Percentiles rank a stretch among this genome's conserved stretches.
These are phyloP conservation scores for Cudoniella acicularis DNA, from an alignment of 495 filamentous ascomycete species.

Conservation along the genomic window DNA sequence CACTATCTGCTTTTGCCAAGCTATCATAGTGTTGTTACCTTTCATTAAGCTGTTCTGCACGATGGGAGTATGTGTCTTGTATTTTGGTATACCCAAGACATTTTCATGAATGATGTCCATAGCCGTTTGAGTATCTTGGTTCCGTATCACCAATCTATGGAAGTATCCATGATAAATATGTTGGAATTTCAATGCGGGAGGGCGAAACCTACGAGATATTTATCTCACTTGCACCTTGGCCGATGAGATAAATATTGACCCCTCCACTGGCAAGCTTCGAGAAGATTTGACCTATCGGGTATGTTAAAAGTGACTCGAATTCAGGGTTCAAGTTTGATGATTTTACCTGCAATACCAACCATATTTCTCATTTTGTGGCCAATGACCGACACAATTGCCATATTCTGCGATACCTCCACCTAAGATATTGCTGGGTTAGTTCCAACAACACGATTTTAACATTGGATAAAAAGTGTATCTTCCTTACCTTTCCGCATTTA, in stretches of 20 bases:
- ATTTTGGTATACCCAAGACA: slow-evolving; percentile 37
- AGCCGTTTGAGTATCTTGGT: slow-evolving; percentile 33
- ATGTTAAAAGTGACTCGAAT: slow-evolving; percentile 16
- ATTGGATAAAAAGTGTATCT: neutral
- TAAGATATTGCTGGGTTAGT: neutral
- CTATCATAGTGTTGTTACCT: neutral
- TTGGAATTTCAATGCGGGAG: neutral
- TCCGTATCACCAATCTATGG: slow-evolving; percentile 33
- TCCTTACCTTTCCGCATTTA: slow-evolving; percentile 25
- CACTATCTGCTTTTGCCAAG: neutral
- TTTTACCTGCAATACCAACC: slow-evolving; percentile 35
- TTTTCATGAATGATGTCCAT: slow-evolving; percentile 37
- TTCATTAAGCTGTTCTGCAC: slow-evolving; percentile 8
- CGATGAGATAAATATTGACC: slow-evolving; percentile 38
- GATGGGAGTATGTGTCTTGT: neutral
- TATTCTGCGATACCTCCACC: slow-evolving; percentile 27
- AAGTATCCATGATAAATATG: neutral
- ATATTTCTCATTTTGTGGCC: slow-evolving; percentile 41
- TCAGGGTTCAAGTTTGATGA: neutral
- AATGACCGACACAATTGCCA: slow-evolving; percentile 39
- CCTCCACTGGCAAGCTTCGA: slow-evolving; percentile 33
- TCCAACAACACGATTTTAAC: neutral
- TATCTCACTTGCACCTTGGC: slow-evolving; percentile 40
- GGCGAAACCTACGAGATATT: slow-evolving; percentile 36
- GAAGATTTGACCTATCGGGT: slow-evolving; percentile 32